Percentiles rank a stretch among this genome's conserved stretches.
Evolutionary conservation across 192 early-diverging fungal species (phyloP).

Genomic region (Coemansia sp.): DNA sequence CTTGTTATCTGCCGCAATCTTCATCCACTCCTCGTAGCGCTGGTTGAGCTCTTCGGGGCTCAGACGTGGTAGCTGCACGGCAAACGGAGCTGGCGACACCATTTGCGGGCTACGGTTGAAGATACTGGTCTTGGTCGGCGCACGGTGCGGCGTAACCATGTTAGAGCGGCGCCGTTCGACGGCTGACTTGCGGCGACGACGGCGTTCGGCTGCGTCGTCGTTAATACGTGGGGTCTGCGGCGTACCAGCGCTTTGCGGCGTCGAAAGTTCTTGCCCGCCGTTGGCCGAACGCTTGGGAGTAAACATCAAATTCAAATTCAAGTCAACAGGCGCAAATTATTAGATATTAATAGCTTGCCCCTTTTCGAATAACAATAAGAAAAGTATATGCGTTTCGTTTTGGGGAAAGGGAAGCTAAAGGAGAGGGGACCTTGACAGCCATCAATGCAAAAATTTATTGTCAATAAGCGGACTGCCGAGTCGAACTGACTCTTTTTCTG

Average conservation of each 20-base stretch:
- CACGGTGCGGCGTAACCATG: slow-evolving; percentile 46
- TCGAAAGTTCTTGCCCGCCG: slow-evolving; percentile 19
- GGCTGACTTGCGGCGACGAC: slow-evolving; percentile 53
- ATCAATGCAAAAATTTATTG: background rate
- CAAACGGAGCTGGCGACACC: slow-evolving; percentile 35
- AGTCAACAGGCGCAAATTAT: background rate
- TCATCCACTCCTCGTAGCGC: slow-evolving; percentile 93
- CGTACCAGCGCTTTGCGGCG: slow-evolving; percentile 38
- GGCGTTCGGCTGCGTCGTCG: slow-evolving; percentile 56
- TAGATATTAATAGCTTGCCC: background rate
- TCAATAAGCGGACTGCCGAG: background rate
- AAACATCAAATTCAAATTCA: slow-evolving; percentile 21
- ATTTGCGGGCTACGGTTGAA: slow-evolving; percentile 45
- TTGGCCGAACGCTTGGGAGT: slow-evolving; percentile 29
- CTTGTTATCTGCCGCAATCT: slow-evolving; percentile 95
- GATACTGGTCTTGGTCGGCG: slow-evolving; percentile 25
- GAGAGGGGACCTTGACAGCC: background rate
- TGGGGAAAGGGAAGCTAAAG: slow-evolving; percentile 1
- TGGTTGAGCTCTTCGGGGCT: slow-evolving; percentile 60
- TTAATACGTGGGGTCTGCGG: slow-evolving; percentile 46
- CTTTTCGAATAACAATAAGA: background rate
- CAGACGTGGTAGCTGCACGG: slow-evolving; percentile 50
- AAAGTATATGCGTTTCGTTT: background rate
- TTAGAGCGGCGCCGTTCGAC: slow-evolving; percentile 47
- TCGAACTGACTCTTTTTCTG: background rate